Evolutionary conservation across 164 flowering plant species (phyloP).

Genomic region (Echeveria elegans): DNA sequence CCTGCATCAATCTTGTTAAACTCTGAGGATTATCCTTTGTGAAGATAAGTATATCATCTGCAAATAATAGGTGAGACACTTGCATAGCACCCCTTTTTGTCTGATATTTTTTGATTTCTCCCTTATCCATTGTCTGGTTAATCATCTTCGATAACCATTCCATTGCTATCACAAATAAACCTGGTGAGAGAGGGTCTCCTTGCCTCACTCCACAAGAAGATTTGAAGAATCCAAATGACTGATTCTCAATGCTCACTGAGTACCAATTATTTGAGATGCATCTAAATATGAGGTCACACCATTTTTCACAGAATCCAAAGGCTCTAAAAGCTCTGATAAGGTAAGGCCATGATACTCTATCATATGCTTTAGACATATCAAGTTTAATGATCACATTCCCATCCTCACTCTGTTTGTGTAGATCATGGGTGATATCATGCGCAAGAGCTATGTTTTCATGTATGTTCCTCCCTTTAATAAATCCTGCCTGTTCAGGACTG

Average conservation of each 20-base stretch:
- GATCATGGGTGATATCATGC: neutral
- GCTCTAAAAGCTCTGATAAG: neutral
- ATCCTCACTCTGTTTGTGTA: neutral
- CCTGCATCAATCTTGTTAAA: neutral
- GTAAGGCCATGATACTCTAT: neutral
- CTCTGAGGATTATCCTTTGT: neutral
- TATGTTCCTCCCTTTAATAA: neutral
- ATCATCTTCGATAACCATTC: neutral
- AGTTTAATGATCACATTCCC: neutral
- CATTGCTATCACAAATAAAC: neutral
- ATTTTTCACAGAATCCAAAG: neutral
- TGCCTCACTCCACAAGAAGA: neutral
- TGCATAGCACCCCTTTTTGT: neutral
- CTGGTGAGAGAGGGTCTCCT: neutral
- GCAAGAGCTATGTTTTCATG: neutral
- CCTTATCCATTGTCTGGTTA: neutral
- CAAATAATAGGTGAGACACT: neutral
- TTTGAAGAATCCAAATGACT: neutral
- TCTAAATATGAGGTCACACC: neutral
- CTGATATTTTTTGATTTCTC: neutral
- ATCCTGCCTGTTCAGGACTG: neutral
- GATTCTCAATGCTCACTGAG: neutral
- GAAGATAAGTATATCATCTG: neutral
- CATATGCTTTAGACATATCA: constrained; percentile 1
- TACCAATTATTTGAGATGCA: neutral